Base-by-base conservation (phyloP, 2,329 filamentous ascomycete species). In the Nemania sp. region DNA sequence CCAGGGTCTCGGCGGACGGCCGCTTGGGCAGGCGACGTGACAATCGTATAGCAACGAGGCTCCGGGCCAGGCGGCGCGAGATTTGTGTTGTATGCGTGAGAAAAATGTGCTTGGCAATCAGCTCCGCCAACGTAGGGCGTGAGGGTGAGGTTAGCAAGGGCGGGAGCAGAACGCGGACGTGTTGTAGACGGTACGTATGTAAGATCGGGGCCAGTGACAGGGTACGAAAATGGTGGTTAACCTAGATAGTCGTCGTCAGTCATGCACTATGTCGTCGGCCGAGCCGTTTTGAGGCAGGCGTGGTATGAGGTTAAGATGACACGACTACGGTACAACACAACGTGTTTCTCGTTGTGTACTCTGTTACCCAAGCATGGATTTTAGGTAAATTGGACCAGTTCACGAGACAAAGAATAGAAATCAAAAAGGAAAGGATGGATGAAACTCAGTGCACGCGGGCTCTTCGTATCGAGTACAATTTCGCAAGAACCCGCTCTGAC, bases 171-270 rank as follows among this genome's bases (percentile, higher is more conserved):
- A 73, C 63, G 30, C 83, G 81, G 30, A 77, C 80, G 59, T 74
- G 78, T 44, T 79, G 83, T 17, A 88, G 79, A 41, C 86, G 85
- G 59, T 80, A 75, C 48, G 74, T 74, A 66, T 89, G 86, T 14
- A 90, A 73, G 49, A 88, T 76, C n/a, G 86, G 87, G 36, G 85
- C 78, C 37, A 83, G 75, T 20, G 83, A 84, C 43, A 90, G 77
- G 37, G 71, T 68, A 59, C 86, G 83, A 46, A 90, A 77, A 55
- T 79, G 79, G 66, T 81, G 86, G 56, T 77, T 86, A 33, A 80
- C 81, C 84, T 87, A 42, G 20, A 40, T 50, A 28, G 36, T 26
- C 22, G 44, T 59, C 11, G 33, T 63, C 47, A 59, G 56, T 53
- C 46, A 54, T 28, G 22, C 17, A n/a, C 14, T 40, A 24, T 26